Evolutionary conservation across 306 rosid genomes (phyloP).

Genomic region (Sophora flavescens): DNA sequence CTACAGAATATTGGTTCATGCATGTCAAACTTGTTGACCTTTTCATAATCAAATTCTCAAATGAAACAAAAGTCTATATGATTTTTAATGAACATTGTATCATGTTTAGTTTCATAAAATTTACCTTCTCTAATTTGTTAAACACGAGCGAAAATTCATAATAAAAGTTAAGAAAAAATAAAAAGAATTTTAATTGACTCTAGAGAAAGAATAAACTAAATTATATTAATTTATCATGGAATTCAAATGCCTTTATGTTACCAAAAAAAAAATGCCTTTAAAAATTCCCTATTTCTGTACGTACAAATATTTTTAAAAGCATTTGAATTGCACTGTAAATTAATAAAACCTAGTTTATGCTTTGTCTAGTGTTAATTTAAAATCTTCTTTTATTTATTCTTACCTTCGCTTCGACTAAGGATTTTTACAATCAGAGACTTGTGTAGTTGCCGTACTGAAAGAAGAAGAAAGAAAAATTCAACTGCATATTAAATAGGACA

Average conservation of each 20-base stretch:
- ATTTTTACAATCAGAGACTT: not conserved
- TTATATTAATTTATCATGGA: constrained; percentile 4
- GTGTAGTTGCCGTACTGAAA: not conserved
- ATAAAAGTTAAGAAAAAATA: constrained; percentile 2
- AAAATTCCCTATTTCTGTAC: not conserved
- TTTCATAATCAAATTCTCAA: constrained; percentile 8
- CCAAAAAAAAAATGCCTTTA: constrained; percentile 9
- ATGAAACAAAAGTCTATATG: not conserved
- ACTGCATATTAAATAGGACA: constrained; percentile 29
- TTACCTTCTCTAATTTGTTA: constrained; percentile 9
- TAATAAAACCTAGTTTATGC: not conserved
- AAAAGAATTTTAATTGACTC: constrained; percentile 7
- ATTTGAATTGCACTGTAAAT: constrained; percentile 10
- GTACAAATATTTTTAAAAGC: not conserved
- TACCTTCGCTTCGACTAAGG: constrained; percentile 18
- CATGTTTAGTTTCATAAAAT: not conserved
- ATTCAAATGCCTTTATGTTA: constrained; percentile 19
- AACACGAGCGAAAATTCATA: not conserved
- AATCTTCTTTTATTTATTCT: not conserved
- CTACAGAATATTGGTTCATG: not conserved
- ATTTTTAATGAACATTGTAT: not conserved
- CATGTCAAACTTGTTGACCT: constrained; percentile 25
- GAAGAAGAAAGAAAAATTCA: too few relatives aligned
- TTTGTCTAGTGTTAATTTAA: constrained; percentile 12
- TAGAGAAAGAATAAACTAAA: not conserved